Base-by-base conservation (phyloP, 345 rosid genomes). In the Pistacia integerrima region DNA sequence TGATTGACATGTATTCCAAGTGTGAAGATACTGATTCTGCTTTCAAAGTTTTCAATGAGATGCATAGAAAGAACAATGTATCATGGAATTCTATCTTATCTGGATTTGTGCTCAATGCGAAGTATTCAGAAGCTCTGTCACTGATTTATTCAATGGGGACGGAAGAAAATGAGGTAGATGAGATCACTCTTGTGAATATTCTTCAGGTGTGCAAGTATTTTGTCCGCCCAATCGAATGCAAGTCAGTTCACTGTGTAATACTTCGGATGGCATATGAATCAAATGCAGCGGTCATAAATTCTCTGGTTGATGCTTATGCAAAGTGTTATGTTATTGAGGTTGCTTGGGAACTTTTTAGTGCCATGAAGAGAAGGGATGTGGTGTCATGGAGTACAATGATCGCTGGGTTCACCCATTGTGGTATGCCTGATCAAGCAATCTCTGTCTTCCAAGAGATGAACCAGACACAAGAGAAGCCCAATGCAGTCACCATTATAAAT, bases 301-400 rank as follows among this genome's bases (percentile, higher is more conserved):
- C 91, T 74, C 84, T 93, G 71, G 80, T 89, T 59, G 97, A 93
- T 81, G 85, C 92, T 14, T 93, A 91, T 78, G 84, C 87, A 41
- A 84, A 80, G 67, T 90, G 91, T 75, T 46, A 69, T 76, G 85
- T 82, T 61, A 69, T 79, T 76, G 78, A 88, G 56, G 70, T 70
- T 59, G 89, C 93, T 12, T 78, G 82, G 86, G 79, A 77, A 22
- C 79, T 88, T 66, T 74, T 93, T 76, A 80, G 52, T 70, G 54
- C 75, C 52, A 65, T 84, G 80, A 54, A 44, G 35, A 78, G 60
- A 70, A 88, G 70, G 65, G 93, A 87, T 79, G 88, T 82, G 20
- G 90, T 89, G 20, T 80, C 87, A 51, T 93, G 98, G 90, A 90
- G 94, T 84, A 82, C 85, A 11, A 83, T 91, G 91, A 90, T 93